Percentiles rank a stretch among this genome's conserved stretches.
These are phyloP conservation scores for Aspergillus carbonarius DNA, from an alignment of 2,329 filamentous ascomycete species.

Conservation along the genomic window DNA sequence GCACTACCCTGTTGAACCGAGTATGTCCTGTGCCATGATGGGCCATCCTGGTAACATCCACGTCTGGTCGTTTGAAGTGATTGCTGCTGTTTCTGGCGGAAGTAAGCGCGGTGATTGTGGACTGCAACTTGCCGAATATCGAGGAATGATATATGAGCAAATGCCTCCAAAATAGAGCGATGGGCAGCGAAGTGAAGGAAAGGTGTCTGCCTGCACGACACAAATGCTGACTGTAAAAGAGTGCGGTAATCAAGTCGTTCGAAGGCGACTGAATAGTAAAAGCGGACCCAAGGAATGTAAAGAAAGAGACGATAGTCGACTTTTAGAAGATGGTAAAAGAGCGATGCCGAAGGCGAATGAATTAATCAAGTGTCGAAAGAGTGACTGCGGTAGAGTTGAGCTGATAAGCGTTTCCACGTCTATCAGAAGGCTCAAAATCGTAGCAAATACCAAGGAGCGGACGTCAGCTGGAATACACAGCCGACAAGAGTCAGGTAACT, in stretches of 20 bases:
- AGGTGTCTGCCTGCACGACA: conserved; percentile 19
- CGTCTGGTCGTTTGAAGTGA: background rate
- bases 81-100: background rate
- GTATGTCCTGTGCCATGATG: conserved; percentile 19
- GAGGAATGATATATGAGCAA: background rate
- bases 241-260: background rate
- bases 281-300: conserved; percentile 7
- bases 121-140: background rate
- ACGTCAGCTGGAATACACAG: conserved; percentile 21
- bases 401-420: background rate
- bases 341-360: conserved; percentile 3
- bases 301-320: background rate
- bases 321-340: background rate
- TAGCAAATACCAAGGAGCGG: conserved; percentile 21
- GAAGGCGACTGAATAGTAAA: background rate
- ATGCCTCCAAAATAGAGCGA: background rate
- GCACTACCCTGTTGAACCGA: conserved; percentile 15
- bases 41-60: conserved; percentile 14
- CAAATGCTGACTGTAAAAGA: conserved; percentile 5
- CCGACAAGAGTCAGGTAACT: conserved; percentile 14
- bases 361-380: conserved; percentile 10
- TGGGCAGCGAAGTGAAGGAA: background rate
- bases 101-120: background rate
- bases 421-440: background rate
- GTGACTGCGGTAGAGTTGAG: conserved; percentile 2